Evolutionary conservation across 805 yeast genomes (phyloP), one percentile per base, ranked within the genome.

Genomic region (Millerago galiae): DNA sequence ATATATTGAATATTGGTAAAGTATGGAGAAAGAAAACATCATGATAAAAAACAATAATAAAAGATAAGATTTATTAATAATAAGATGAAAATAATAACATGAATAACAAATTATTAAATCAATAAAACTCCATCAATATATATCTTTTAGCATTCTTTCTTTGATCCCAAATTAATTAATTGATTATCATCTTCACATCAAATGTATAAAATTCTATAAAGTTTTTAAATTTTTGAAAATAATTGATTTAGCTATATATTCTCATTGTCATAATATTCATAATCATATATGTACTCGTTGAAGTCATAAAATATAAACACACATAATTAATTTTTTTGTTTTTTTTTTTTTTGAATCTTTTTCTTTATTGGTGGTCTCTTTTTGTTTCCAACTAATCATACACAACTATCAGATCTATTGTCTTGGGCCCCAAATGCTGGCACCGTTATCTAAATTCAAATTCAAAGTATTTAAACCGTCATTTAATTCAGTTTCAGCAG

Each of bases 361-460:
- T 21, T 21, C 7, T 21, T 21, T 5, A 21, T 5, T 21, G 7
- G 4, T 21, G 7, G 24, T 21, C 24, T 21, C 24, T 21, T 21
- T 21, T 21, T 21, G 24, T 21, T 21, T 21, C 24, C 24, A 21
- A 21, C 24, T 21, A 21, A 21, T 21, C 24, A 21, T 21, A 21
- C 24, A 21, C 37, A 26, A 44, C 42, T 17, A 29, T 6, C 15
- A 7, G 4, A 30, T 15, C 16, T 17, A 35, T 25, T 44, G 37
- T 54, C 55, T 51, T 34, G 57, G 53, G 13, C 59, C 58, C 61
- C 61, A 56, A 13, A 56, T 56, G 35, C 40, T 56, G 8, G 61
- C 51, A 13, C 56, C 52, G 34, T 42, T 48, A 24, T 54, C 60
- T 44, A 56, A 29, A 1, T 51, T 47, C 37, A 56, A 39, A 32